These are phyloP conservation scores for Fusarium oxysporum DNA, from an alignment of 2,329 filamentous ascomycete species.

Conservation along the genomic window DNA sequence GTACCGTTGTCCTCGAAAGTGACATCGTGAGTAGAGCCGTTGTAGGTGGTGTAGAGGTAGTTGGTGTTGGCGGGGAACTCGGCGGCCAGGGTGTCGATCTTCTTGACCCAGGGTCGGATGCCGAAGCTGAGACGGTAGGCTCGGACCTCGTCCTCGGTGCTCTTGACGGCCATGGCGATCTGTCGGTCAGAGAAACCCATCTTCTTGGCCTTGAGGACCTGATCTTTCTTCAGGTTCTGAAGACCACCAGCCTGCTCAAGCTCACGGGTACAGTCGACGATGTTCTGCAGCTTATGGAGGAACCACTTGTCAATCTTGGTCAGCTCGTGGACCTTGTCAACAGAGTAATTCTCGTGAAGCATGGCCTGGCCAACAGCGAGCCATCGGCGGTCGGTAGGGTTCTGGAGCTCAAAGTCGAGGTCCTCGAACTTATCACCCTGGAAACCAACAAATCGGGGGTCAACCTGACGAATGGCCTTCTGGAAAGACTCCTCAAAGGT, in stretches of 20 bases:
- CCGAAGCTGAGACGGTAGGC: slow-evolving; percentile 86
- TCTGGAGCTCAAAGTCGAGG: slow-evolving; percentile 87
- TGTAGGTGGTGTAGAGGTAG: slow-evolving; percentile 98
- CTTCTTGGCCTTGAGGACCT: slow-evolving; percentile 93
- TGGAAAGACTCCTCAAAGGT: slow-evolving; percentile 99
- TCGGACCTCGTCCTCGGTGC: slow-evolving; percentile 90
- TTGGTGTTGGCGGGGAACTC: slow-evolving; percentile 97
- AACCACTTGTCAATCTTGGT: slow-evolving; percentile 99
- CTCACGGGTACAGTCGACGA: slow-evolving; percentile 89
- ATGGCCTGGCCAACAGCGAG: slow-evolving; percentile 97
- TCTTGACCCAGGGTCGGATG: slow-evolving; percentile 96
- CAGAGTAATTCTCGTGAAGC: slow-evolving; percentile 95
- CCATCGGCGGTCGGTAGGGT: slow-evolving; percentile 97
- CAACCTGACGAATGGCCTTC: slow-evolving; percentile 97
- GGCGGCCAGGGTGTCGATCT: slow-evolving; percentile 95
- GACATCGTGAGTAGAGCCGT: slow-evolving; percentile 92
- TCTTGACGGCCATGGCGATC: slow-evolving; percentile 86
- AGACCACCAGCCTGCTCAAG: slow-evolving; percentile 87
- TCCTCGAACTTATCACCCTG: slow-evolving; percentile 96
- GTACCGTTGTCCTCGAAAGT: slow-evolving; percentile 92
- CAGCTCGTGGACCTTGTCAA: slow-evolving; percentile 90
- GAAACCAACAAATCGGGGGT: slow-evolving; percentile 91
- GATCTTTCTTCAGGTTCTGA: slow-evolving; percentile 86
- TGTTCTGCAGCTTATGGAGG: slow-evolving; percentile 96
- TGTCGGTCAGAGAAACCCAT: slow-evolving; percentile 97